Conservation (phyloP, 495 filamentous ascomycete genomes). For the Aspergillus heteromorphus region DNA sequence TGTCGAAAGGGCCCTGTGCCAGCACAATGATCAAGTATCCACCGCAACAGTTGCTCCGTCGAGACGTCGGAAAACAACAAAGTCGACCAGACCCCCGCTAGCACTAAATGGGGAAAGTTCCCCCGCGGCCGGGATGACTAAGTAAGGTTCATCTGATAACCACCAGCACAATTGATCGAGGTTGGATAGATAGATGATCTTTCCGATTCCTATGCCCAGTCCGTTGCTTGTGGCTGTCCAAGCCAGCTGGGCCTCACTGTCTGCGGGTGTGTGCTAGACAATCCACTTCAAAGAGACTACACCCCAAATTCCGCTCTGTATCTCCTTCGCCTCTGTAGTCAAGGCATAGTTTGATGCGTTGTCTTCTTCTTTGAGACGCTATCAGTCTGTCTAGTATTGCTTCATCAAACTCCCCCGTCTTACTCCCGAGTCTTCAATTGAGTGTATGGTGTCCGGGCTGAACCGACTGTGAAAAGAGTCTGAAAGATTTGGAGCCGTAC, state of each 20-base stretch:
- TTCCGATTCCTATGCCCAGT: too few species aligned
- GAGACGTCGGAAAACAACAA: conserved; percentile 10
- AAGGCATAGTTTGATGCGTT: too few species aligned
- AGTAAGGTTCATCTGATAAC: not conserved
- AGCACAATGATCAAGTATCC: not conserved
- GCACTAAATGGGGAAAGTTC: conserved; percentile 14
- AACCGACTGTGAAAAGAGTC: not conserved
- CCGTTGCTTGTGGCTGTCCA: too few species aligned
- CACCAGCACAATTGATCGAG: not conserved
- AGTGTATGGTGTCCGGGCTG: not conserved
- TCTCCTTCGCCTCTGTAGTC: too few species aligned
- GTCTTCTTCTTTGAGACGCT: too few species aligned
- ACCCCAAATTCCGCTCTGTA: too few species aligned
- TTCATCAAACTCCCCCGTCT: not conserved
- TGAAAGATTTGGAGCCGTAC: not conserved
- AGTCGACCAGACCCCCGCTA: conserved; percentile 3
- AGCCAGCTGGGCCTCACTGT: too few species aligned
- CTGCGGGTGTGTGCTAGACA: not conserved
- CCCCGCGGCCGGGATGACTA: conserved; percentile 2
- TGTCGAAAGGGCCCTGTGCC: not conserved
- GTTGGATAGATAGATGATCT: too few species aligned
- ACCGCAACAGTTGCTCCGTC: not conserved
- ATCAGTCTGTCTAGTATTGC: too few species aligned
- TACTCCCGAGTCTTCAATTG: not conserved
- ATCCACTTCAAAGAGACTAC: too few species aligned